A percentile compares a stretch with the other conserved stretches of the same genome.
Evolutionary conservation across 257 asterid genomes (phyloP).

Genomic region (Scutellaria baicalensis): DNA sequence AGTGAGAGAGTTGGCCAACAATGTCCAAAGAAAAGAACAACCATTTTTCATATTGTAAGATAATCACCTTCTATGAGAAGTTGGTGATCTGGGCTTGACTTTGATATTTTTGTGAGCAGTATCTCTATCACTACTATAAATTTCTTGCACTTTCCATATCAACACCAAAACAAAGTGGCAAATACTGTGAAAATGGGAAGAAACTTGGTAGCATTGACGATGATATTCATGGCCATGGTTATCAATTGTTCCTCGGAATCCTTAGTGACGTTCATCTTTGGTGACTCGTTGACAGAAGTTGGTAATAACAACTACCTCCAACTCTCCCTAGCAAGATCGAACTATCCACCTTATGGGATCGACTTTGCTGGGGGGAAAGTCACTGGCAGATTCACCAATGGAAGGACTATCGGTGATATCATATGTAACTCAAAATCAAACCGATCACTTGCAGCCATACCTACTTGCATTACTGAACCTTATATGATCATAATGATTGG

Average conservation of each 20-base stretch:
- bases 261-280: slow-evolving; percentile 59
- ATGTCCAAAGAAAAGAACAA: slow-evolving; percentile 17
- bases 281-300: slow-evolving; percentile 86
- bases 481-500: background rate
- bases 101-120: background rate
- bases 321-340: slow-evolving; percentile 61
- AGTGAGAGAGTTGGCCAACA: slow-evolving; percentile 34
- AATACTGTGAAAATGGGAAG: slow-evolving; percentile 12
- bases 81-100: slow-evolving; percentile 51
- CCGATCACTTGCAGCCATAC: background rate
- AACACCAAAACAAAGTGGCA: background rate
- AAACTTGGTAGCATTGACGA: slow-evolving; percentile 3
- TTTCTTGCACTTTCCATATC: background rate
- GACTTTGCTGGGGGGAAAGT: slow-evolving; percentile 53
- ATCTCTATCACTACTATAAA: slow-evolving; percentile 23
- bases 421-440: slow-evolving; percentile 37
- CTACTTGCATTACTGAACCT: background rate
- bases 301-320: slow-evolving; percentile 74
- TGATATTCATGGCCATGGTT: slow-evolving; percentile 8
- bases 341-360: slow-evolving; percentile 62
- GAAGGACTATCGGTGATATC: slow-evolving; percentile 76
- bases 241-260: slow-evolving; percentile 19
- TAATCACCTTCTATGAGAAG: slow-evolving; percentile 36
- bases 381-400: slow-evolving; percentile 86
- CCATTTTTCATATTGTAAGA: slow-evolving; percentile 1